Conservation (phyloP, 495 filamentous ascomycete species). For the Penicillium soppii region DNA sequence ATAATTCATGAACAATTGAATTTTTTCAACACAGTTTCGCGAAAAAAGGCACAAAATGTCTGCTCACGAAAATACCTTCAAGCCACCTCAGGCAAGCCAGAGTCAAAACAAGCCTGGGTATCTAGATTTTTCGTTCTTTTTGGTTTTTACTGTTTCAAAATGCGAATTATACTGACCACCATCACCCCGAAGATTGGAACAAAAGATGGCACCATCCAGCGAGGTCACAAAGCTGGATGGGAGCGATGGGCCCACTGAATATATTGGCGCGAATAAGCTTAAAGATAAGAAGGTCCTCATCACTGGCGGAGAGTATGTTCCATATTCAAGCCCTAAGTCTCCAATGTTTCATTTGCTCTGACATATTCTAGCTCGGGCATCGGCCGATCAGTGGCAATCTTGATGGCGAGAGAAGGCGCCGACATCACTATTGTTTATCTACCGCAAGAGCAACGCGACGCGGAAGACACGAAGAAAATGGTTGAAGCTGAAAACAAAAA, state of each 20-base stretch:
- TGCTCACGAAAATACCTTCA: neutral
- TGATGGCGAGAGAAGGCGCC: conserved; percentile 57
- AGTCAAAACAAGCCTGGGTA: neutral
- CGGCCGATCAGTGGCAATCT: conserved; percentile 52
- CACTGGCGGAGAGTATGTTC: conserved; percentile 53
- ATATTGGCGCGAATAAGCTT: conserved; percentile 48
- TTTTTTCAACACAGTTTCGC: no score
- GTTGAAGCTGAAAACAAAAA: conserved; percentile 28
- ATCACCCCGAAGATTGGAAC: neutral
- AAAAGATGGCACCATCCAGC: conserved; percentile 3
- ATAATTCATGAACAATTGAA: no score
- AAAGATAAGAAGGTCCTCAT: conserved; percentile 52
- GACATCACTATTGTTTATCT: conserved; percentile 57
- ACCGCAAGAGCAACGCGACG: conserved; percentile 53
- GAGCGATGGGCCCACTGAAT: conserved; percentile 36
- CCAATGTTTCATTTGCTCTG: neutral
- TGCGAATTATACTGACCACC: neutral
- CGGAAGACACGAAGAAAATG: conserved; percentile 51
- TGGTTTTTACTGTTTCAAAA: neutral
- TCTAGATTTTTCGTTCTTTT: no score
- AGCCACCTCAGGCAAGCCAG: neutral
- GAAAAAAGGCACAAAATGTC: no score
- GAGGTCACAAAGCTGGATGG: conserved; percentile 33
- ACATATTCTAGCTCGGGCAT: conserved; percentile 44
- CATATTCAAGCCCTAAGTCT: neutral